phyloP scores from a whole-genome alignment of 495 filamentous ascomycete species.

The Aspergillus nanangensis region DNA sequence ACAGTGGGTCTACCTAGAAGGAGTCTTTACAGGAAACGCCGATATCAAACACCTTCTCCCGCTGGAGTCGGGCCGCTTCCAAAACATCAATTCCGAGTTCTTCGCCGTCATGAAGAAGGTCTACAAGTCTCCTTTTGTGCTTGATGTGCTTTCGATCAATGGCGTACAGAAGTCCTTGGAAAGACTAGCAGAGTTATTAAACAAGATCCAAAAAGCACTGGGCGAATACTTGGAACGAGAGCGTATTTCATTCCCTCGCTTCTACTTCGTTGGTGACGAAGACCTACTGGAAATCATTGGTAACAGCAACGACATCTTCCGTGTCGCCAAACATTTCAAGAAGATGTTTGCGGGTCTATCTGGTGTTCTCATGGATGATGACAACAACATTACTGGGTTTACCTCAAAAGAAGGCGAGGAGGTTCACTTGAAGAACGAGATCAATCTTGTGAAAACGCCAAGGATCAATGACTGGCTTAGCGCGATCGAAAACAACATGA shows the following conservation, averaged over 20 bases:
- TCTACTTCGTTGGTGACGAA: constrained; percentile 99
- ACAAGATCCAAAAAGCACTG: constrained; percentile 98
- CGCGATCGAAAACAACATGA: constrained; percentile 90
- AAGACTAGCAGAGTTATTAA: constrained; percentile 86
- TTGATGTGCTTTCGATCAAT: constrained; percentile 92
- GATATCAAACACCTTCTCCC: constrained; percentile 98
- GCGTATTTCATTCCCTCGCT: constrained; percentile 91
- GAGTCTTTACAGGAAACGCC: constrained; percentile 96
- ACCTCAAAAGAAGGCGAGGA: constrained; percentile 94
- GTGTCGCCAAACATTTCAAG: constrained; percentile 96
- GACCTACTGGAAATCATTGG: constrained; percentile 99
- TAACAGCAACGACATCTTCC: constrained; percentile 94
- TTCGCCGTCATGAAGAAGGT: constrained; percentile 98
- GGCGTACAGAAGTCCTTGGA: constrained; percentile 95
- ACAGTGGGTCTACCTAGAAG: constrained; percentile 98
- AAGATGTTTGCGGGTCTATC: constrained; percentile 99
- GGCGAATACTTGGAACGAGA: constrained; percentile 98
- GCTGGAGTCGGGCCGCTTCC: constrained; percentile 91
- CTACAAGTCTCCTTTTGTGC: constrained; percentile 85
- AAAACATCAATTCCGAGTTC: constrained; percentile 99
- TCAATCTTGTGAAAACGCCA: constrained; percentile 87
- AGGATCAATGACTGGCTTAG: constrained; percentile 98
- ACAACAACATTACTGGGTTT: constrained; percentile 82
- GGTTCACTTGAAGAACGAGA: constrained; percentile 79
- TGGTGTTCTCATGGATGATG: constrained; percentile 86